Evolutionary conservation across 2,329 filamentous ascomycete species (phyloP), one percentile per base, ranked within the genome.

Genomic region (Xylaria arbuscula): DNA sequence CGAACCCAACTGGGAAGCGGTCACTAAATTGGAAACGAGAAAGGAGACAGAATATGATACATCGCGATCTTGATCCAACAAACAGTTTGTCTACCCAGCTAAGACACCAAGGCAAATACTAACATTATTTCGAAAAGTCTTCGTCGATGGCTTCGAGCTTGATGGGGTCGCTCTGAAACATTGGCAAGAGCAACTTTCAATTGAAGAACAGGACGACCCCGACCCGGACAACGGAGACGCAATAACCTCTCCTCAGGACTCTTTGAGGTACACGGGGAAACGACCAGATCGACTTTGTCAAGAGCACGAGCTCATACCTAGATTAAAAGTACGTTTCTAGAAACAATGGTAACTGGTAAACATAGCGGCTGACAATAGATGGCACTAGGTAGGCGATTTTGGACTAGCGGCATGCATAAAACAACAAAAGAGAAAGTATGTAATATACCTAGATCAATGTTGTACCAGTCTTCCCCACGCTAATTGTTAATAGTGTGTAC

Each of bases 31-130:
- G 59, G 60, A 75, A 70, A 40, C 48, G 59, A 8, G 65, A 63
- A 57, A 69, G 73, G 36, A 61, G 60, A n/a, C 71, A 74, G 62
- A 76, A 72, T 10, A 61, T 72, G 40, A 62, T 76, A 19, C 75
- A 76, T 34, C 70, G 71, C 10, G 75, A 76, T 56, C 68, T 76
- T 19, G 74, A 76, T 36, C 73, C 75, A 11, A 50, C 11, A 1
- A 76, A 76, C 45, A 62, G 75, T 76, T 32, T 47, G 72, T 65
- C 24, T 47, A n/a, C 32, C 34, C 22, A 42, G 7, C 6, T 4
- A 24, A 54, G 13, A 2, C 55, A 40, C 10, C 47, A 48, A n/a
- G 13, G 9, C 11, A 40, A 24, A 24, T 13, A 28, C 50, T 61
- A 11, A 69, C 15, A 7, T 15, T 7, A 10, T 32, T 60, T 28